Evolutionary conservation across 2,329 filamentous ascomycete species (phyloP), one percentile per base, ranked within the genome.

Genomic region (Leptoxyphium fumago): DNA sequence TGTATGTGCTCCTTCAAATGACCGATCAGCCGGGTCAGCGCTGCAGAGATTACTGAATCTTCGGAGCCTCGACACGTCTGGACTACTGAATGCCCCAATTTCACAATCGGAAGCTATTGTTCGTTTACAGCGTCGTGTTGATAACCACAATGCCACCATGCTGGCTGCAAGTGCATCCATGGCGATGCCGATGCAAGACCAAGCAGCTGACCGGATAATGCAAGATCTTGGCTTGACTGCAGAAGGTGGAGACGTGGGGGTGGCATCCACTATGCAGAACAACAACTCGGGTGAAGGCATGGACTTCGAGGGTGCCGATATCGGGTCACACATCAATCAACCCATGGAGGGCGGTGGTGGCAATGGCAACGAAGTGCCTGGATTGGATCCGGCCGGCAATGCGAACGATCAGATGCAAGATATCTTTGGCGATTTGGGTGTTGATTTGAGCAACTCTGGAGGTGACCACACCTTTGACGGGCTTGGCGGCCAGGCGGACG

Each of bases 1-100:
- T 7, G 69, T 88, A 9, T 84, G 82, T 55, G 77, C 81, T 0
- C 80, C 82, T 54, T 10, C 15, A 18, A 8, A 13, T 17, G 28
- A 45, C 43, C 11, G 10, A 17, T 14, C 14, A 18, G 21, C 18
- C 2, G 11, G 34, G 21, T 17, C 40, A 26, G 5, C 21, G 13
- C 21, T 38, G 36, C 14, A 38, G 34, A 38, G 28, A 40, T 6
- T 15, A 17, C 10, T 34, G 7, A 17, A 43, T 28, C 10, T 41
- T 15, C 29, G 44, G 26, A 40, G 45, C 47, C 39, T 42, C 26
- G 48, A 60, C 32, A 45, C 51, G 1, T 73, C 77, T 2, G 73
- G 77, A 41, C 71, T 75, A 30, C 67, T 85, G 30, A 72, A 73
- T 50, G 61, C 65, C 42, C 71, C 76, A 46, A 73, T 75, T 0